A percentile compares a stretch with the other conserved stretches of the same genome.
Evolutionary conservation across 2,329 filamentous ascomycete genomes (phyloP).

Genomic region (Diaporthe batatas): DNA sequence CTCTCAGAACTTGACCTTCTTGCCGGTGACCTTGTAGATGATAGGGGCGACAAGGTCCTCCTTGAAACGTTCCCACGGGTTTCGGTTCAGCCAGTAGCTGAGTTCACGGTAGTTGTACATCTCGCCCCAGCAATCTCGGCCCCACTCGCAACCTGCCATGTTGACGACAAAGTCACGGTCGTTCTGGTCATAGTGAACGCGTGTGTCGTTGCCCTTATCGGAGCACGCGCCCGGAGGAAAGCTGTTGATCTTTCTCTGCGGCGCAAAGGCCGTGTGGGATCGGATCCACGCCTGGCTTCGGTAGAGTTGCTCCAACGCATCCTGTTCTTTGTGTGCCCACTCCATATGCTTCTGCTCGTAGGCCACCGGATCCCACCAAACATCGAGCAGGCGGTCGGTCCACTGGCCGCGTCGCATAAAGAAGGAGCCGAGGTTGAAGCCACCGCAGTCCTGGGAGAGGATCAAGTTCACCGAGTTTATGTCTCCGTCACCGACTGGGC

Average conservation of each 20-base stretch:
- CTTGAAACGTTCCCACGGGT: slow-evolving; percentile 82
- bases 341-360: slow-evolving; percentile 99
- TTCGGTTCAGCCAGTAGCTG: slow-evolving; percentile 90
- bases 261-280: slow-evolving; percentile 87
- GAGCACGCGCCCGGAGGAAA: slow-evolving; percentile 93
- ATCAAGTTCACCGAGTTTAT: slow-evolving; percentile 86
- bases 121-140: slow-evolving; percentile 96
- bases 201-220: slow-evolving; percentile 79
- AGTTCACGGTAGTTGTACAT: slow-evolving; percentile 96
- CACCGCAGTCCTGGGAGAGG: slow-evolving; percentile 91
- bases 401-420: slow-evolving; percentile 88
- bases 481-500: slow-evolving; percentile 81
- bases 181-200: slow-evolving; percentile 86
- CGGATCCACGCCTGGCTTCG: slow-evolving; percentile 92
- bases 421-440: slow-evolving; percentile 97
- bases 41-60: slow-evolving; percentile 72
- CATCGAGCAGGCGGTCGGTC: slow-evolving; percentile 91
- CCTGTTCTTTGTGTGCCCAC: slow-evolving; percentile 99
- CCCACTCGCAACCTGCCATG: slow-evolving; percentile 98
- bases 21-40: slow-evolving; percentile 74
- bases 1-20: slow-evolving; percentile 68
- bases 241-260: slow-evolving; percentile 92
- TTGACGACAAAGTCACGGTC: slow-evolving; percentile 96
- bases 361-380: slow-evolving; percentile 98
- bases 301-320: slow-evolving; percentile 94